Base-by-base conservation (phyloP, 306 rosid genomes). In the Phaseolus lunatus region DNA sequence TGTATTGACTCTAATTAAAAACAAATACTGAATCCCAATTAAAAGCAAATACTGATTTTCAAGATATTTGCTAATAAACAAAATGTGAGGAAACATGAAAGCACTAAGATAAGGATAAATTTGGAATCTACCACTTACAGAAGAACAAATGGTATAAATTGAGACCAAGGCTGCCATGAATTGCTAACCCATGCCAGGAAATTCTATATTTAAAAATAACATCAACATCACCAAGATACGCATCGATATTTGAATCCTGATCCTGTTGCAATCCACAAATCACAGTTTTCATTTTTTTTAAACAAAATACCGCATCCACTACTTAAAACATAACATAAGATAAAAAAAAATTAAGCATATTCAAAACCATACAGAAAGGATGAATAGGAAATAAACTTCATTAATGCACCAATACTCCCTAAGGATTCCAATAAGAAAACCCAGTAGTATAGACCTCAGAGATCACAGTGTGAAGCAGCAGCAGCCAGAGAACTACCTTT, bases 161-260 rank as follows among this genome's bases (percentile, higher is more conserved):
- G 27, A 39, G n/a, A 66, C 71, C 33, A 66, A 5, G 12, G 27
- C 47, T n/a, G 4, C 31, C 20, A 66, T 9, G 44, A 11, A 43
- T 43, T 39, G 44, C 12, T 39, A 35, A 65, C 9, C 18, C 31
- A 41, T 39, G 24, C 71, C 5, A 5, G 52, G 52, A 5, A 66
- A 39, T 39, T 64, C 70, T 64, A 66, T 18, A 39, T 39, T 66
- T 41, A 41, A 39, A 20, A 39, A 66, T 39, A 5, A 41, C 98
- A 80, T 84, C 82, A 52, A 90, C 94, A 75, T 96, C 97, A 64
- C 69, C 78, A 73, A 91, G 96, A 79, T 83, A 76, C 67, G 84
- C 88, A 75, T 91, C 90, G 54, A 80, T 88, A 43, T 86, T 82
- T 67, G 96, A 84, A 82, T 79, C 83, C 87, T 81, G 98, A 77